Percentiles rank a stretch among this genome's conserved stretches.
These are phyloP conservation scores for Noccaea caerulescens DNA, from an alignment of 345 rosid species.

Conservation along the genomic window DNA sequence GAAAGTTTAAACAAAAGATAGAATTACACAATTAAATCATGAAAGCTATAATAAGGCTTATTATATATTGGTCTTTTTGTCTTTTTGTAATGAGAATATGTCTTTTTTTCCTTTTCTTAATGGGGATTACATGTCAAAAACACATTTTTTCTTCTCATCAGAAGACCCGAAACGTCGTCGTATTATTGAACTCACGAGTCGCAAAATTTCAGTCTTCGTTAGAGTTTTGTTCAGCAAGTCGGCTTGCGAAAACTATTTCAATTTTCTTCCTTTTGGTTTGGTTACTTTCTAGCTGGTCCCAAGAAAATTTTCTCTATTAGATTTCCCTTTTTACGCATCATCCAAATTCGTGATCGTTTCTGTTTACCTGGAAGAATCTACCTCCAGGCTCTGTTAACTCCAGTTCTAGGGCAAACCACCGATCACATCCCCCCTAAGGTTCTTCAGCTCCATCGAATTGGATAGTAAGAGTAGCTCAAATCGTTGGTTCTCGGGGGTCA, in stretches of 20 bases:
- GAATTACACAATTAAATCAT: too few relatives aligned
- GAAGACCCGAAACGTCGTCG: constrained; percentile 26
- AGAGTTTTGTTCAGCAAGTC: constrained; percentile 17
- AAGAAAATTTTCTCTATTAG: background rate
- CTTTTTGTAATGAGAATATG: too few relatives aligned
- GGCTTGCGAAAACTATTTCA: constrained; percentile 3
- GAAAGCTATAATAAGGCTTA: too few relatives aligned
- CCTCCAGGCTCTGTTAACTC: constrained; percentile 11
- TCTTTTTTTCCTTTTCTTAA: too few relatives aligned
- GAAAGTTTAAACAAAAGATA: too few relatives aligned
- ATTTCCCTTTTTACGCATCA: constrained; percentile 13
- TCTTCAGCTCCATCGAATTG: constrained; percentile 23
- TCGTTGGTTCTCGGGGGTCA: constrained; percentile 5
- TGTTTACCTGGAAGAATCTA: background rate
- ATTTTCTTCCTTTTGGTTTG: background rate
- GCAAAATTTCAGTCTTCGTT: constrained; percentile 25
- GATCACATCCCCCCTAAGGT: constrained; percentile 26
- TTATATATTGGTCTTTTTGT: too few relatives aligned
- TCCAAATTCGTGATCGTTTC: background rate
- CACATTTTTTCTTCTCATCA: too few relatives aligned
- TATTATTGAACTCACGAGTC: background rate
- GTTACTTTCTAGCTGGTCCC: constrained; percentile 2
- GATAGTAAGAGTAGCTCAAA: constrained; percentile 1
- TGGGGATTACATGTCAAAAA: too few relatives aligned
- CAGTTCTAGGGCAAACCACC: constrained; percentile 34